These are phyloP conservation scores for Echinosphaeria canescens DNA, from an alignment of 2,329 filamentous ascomycete genomes.

Conservation along the genomic window DNA sequence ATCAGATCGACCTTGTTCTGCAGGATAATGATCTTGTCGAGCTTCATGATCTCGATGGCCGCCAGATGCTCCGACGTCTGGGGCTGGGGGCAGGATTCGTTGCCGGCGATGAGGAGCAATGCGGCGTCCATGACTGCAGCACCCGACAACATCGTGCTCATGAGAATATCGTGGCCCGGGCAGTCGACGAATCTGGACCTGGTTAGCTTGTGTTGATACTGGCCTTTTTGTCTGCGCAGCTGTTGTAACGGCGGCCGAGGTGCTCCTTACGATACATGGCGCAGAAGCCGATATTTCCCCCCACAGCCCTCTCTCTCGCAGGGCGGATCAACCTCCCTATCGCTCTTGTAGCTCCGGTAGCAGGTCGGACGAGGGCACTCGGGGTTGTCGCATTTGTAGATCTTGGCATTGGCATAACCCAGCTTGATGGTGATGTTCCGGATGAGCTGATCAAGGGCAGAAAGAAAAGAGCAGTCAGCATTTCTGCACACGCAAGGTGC, in stretches of 20 bases:
- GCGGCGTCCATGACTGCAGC: conserved; percentile 99
- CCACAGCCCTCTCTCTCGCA: conserved; percentile 85
- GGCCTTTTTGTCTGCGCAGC: no score
- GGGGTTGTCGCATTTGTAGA: conserved; percentile 92
- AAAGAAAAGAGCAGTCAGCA: no score
- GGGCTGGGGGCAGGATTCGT: conserved; percentile 94
- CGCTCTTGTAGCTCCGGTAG: conserved; percentile 94
- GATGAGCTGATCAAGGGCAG: no score
- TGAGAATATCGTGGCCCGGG: conserved; percentile 99
- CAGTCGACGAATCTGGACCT: conserved; percentile 77
- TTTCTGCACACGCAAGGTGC: no score
- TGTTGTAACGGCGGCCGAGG: no score
- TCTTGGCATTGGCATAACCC: conserved; percentile 97
- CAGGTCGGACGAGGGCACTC: conserved; percentile 87
- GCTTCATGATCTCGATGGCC: conserved; percentile 99
- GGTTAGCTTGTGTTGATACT: no score
- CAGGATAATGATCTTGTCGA: conserved; percentile 97
- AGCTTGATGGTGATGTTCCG: conserved; percentile 99
- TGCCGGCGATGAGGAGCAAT: conserved; percentile 86
- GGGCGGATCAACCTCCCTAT: conserved; percentile 93
- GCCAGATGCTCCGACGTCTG: conserved; percentile 98
- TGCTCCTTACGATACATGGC: conserved; percentile 69
- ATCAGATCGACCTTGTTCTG: conserved; percentile 99
- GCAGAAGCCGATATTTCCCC: conserved; percentile 70
- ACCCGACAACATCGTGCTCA: conserved; percentile 99